Base-by-base conservation (phyloP, 768 basidiomycete species). In the Lenzites betulinus region DNA sequence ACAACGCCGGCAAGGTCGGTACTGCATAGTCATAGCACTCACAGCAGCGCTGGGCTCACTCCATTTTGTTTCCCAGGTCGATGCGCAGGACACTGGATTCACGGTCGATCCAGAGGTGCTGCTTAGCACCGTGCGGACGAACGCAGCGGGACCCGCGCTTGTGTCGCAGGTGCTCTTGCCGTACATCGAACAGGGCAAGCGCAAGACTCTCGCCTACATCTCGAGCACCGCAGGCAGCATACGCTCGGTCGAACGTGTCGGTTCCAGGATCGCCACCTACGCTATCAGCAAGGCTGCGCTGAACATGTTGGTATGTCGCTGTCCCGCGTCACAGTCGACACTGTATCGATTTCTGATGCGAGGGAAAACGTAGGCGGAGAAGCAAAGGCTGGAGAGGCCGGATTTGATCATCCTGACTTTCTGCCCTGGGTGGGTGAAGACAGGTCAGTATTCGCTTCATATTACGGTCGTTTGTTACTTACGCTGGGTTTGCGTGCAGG, bases 371-470 rank as follows among this genome's bases (percentile, higher is more conserved):
- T 35, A 64, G 65, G 64, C 65, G 16, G 1, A 26, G 12, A 58
- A 58, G 41, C 56, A 58, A 58, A 66, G 71, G 22, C 69, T 66
- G 53, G 74, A 70, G 43, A 65, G 70, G 35, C 71, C 73, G 0
- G 72, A 77, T 51, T 49, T 76, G n/a, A 74, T 73, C n/a, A 60
- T 68, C 1, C 64, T 76, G 25, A 66, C 69, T n/a, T 26, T 75
- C 7, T 72, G 73, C 49, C 76, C 76, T 5, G 76, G 76, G 22
- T 77, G 76, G 76, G 74, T 76, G 7, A 54, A 54, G 28, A 54
- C 53, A 33, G 43, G 53, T 53, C 20, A 11, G 35, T 23, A 12
- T n/a, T 25, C 25, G 11, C 20, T 36, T n/a, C 49, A 16, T 16
- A 16, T 11, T 36, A 26, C 20, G 26, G 26, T 3, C 28, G 20